phyloP scores from a whole-genome alignment of 345 rosid genomes.

The Turnera subulata region DNA sequence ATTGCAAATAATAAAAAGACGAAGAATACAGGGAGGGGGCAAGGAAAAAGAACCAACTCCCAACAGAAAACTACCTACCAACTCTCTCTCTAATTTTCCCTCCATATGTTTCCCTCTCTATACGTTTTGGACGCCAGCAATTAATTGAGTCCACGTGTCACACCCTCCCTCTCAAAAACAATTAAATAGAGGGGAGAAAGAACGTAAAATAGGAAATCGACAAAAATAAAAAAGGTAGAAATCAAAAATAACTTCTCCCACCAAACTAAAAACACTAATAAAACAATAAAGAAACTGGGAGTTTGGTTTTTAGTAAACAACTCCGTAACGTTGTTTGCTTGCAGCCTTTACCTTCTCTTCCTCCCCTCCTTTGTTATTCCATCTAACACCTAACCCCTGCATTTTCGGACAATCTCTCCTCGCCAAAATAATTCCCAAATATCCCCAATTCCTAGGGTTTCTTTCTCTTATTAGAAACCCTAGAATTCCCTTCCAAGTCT shows the following conservation, averaged over 20 bases:
- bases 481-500: background rate
- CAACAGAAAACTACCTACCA: constrained; percentile 47
- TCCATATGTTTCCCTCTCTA: too few relatives aligned
- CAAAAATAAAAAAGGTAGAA: too few relatives aligned
- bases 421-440: background rate
- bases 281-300: too few relatives aligned
- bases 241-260: too few relatives aligned
- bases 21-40: background rate
- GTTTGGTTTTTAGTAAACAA: constrained; percentile 3
- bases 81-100: background rate
- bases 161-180: background rate
- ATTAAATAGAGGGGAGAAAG: background rate
- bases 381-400: background rate
- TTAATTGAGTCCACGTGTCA: background rate
- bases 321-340: constrained; percentile 25
- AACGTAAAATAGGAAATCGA: constrained; percentile 14
- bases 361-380: constrained; percentile 10
- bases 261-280: too few relatives aligned
- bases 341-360: background rate
- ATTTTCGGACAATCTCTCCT: background rate
- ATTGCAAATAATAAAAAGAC: background rate
- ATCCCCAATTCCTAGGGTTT: constrained; percentile 22
- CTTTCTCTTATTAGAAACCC: constrained; percentile 13
- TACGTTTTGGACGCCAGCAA: background rate
- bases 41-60: constrained; percentile 21